phyloP scores from a whole-genome alignment of 2,329 filamentous ascomycete species.

The Thermoascus crustaceus region DNA sequence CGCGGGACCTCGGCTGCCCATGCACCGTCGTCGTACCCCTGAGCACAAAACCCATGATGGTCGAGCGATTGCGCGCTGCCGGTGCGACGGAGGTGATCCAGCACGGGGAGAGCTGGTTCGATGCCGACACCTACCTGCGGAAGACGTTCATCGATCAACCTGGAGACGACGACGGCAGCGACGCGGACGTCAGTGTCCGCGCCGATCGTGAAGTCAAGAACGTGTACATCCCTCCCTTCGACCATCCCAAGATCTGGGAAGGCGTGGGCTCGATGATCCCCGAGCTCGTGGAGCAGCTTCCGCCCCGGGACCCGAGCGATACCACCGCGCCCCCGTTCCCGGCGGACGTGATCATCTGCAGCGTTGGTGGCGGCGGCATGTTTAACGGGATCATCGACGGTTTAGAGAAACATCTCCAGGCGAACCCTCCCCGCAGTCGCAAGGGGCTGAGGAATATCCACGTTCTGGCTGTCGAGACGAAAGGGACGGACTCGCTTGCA shows the following conservation, averaged over 20 bases:
- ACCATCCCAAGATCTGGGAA: slow-evolving; percentile 30
- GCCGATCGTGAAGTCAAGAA: slow-evolving; percentile 13
- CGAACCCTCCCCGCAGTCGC: slow-evolving; percentile 9
- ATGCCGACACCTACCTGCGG: slow-evolving; percentile 59
- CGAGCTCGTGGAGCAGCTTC: slow-evolving; percentile 30
- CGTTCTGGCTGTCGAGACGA: slow-evolving; percentile 65
- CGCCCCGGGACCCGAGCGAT: slow-evolving; percentile 10
- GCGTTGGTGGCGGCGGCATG: slow-evolving; percentile 69
- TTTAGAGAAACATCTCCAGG: slow-evolving; percentile 32
- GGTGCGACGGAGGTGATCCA: slow-evolving; percentile 58
- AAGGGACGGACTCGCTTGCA: slow-evolving; percentile 60
- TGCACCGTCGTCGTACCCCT: slow-evolving; percentile 66
- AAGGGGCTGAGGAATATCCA: slow-evolving; percentile 12
- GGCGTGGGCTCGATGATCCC: slow-evolving; percentile 27
- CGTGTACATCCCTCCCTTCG: slow-evolving; percentile 31
- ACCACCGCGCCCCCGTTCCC: slow-evolving; percentile 18
- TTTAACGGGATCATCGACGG: slow-evolving; percentile 65
- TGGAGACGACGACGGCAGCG: background rate
- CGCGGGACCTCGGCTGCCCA: slow-evolving; percentile 51
- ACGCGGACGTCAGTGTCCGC: background rate
- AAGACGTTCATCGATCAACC: slow-evolving; percentile 34
- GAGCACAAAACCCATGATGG: slow-evolving; percentile 57
- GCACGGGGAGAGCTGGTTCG: slow-evolving; percentile 57
- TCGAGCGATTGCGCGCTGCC: slow-evolving; percentile 56
- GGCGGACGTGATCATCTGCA: slow-evolving; percentile 65